These are phyloP conservation scores for Rhinocladiella similis DNA, from an alignment of 2,329 filamentous ascomycete genomes.

Conservation along the genomic window DNA sequence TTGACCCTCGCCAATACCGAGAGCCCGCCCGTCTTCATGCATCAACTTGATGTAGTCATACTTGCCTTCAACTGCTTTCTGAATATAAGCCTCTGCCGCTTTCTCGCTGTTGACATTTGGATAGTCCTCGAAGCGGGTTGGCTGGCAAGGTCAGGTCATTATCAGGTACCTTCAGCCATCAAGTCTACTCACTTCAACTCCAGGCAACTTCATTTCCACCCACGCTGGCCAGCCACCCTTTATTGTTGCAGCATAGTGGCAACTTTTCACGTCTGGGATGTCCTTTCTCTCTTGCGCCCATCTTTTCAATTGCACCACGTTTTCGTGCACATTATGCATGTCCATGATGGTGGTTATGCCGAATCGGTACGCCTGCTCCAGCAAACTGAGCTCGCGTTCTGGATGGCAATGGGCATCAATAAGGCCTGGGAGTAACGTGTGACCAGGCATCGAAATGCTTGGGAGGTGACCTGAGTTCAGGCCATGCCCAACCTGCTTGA, in stretches of 20 bases:
- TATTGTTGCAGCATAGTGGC: slow-evolving; percentile 49
- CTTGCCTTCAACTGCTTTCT: slow-evolving; percentile 74
- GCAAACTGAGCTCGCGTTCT: neutral
- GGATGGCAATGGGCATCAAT: slow-evolving; percentile 17
- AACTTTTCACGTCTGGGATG: slow-evolving; percentile 46
- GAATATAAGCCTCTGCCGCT: slow-evolving; percentile 45
- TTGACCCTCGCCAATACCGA: slow-evolving; percentile 33
- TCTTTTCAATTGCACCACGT: slow-evolving; percentile 6
- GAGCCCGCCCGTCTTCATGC: slow-evolving; percentile 63
- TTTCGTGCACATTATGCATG: slow-evolving; percentile 13
- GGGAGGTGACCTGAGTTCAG: neutral
- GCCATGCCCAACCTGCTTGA: neutral
- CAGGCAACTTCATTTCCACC: slow-evolving; percentile 6
- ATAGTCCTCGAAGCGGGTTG: slow-evolving; percentile 45
- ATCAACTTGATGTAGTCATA: slow-evolving; percentile 93
- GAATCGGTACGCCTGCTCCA: slow-evolving; percentile 14
- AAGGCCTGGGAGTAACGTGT: slow-evolving; percentile 14
- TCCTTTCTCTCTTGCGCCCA: slow-evolving; percentile 10
- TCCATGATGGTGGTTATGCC: slow-evolving; percentile 18
- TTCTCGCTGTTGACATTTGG: slow-evolving; percentile 43
- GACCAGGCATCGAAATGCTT: slow-evolving; percentile 8
- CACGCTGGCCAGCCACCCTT: slow-evolving; percentile 50
- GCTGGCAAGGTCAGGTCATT: slow-evolving; percentile 31
- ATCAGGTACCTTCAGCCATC: slow-evolving; percentile 25
- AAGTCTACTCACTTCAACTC: slow-evolving; percentile 2